phyloP scores from a whole-genome alignment of 225 moss, liverwort and hornwort genomes.

The Bryum argenteum region DNA sequence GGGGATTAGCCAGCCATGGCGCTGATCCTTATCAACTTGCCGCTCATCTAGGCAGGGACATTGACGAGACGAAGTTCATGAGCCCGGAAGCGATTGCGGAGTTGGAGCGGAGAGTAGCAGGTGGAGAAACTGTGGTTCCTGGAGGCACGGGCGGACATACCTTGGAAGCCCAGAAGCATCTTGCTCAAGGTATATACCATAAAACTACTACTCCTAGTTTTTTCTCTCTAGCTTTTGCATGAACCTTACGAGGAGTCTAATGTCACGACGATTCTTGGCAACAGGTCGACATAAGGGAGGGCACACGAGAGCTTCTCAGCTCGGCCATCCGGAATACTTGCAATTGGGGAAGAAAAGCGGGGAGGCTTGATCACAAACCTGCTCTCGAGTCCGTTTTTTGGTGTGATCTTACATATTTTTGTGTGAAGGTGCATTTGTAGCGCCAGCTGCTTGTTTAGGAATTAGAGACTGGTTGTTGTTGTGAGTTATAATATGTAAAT shows the following conservation, averaged over 20 bases:
- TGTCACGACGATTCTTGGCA: neutral
- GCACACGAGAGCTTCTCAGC: constrained; percentile 29
- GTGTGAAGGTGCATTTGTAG: too few species aligned
- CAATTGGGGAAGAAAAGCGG: constrained; percentile 49
- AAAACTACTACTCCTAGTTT: neutral
- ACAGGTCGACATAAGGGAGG: constrained; percentile 43
- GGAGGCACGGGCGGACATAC: constrained; percentile 50
- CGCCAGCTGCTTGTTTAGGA: too few species aligned
- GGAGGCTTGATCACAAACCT: neutral
- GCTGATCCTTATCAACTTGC: constrained; percentile 31
- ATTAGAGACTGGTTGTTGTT: too few species aligned
- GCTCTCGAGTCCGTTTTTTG: too few species aligned
- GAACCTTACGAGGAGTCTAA: neutral
- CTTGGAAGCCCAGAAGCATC: constrained; percentile 51
- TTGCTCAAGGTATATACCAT: constrained; percentile 41
- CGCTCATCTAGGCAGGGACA: constrained; percentile 13
- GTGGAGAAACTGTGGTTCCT: constrained; percentile 43
- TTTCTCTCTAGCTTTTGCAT: neutral
- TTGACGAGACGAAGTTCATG: constrained; percentile 42
- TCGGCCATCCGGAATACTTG: constrained; percentile 38
- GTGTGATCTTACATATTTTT: too few species aligned
- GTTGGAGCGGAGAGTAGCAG: constrained; percentile 31
- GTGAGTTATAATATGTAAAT: too few species aligned
- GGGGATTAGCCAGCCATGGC: constrained; percentile 39
- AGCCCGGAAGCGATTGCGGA: constrained; percentile 30